These are phyloP conservation scores for Pythium sp. DNA, from an alignment of 352 stramenopile genomes.

Conservation along the genomic window DNA sequence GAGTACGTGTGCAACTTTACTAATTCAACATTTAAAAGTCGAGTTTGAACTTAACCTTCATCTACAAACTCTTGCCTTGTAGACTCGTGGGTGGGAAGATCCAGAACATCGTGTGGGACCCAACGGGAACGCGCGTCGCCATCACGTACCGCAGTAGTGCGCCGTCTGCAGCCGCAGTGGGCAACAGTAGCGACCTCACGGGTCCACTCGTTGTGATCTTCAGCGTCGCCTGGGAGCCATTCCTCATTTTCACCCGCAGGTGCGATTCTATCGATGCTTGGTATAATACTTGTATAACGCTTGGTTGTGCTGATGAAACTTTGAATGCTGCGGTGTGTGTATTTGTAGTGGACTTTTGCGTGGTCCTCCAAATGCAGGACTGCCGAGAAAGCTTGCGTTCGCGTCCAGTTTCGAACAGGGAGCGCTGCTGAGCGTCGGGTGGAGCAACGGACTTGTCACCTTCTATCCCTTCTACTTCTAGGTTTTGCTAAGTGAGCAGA, in stretches of 20 bases:
- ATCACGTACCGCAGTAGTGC: slow-evolving; percentile 45
- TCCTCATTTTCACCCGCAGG: slow-evolving; percentile 74
- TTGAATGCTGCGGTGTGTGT: background rate
- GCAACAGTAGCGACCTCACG: slow-evolving; percentile 26
- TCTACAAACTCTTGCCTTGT: background rate
- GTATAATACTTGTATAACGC: background rate
- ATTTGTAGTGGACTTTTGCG: slow-evolving; percentile 42
- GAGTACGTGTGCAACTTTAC: slow-evolving; percentile 31
- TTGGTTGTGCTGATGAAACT: background rate
- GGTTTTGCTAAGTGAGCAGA: slow-evolving; percentile 9
- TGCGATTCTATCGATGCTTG: slow-evolving; percentile 15
- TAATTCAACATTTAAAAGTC: background rate
- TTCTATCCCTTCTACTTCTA: slow-evolving; percentile 83
- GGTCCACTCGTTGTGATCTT: slow-evolving; percentile 69
- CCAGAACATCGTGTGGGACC: slow-evolving; percentile 65
- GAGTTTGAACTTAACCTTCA: background rate
- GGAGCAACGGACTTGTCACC: slow-evolving; percentile 74
- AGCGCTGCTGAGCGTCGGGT: slow-evolving; percentile 64
- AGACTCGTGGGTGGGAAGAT: slow-evolving; percentile 64
- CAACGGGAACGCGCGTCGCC: slow-evolving; percentile 60
- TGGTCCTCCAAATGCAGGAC: slow-evolving; percentile 52
- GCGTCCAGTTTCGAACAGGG: slow-evolving; percentile 68
- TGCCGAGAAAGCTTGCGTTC: slow-evolving; percentile 59
- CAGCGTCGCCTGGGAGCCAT: slow-evolving; percentile 62
- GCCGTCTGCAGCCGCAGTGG: slow-evolving; percentile 6